Conservation (phyloP, 371 early-diverging fungal genomes). For the Rhizomucor miehei region DNA sequence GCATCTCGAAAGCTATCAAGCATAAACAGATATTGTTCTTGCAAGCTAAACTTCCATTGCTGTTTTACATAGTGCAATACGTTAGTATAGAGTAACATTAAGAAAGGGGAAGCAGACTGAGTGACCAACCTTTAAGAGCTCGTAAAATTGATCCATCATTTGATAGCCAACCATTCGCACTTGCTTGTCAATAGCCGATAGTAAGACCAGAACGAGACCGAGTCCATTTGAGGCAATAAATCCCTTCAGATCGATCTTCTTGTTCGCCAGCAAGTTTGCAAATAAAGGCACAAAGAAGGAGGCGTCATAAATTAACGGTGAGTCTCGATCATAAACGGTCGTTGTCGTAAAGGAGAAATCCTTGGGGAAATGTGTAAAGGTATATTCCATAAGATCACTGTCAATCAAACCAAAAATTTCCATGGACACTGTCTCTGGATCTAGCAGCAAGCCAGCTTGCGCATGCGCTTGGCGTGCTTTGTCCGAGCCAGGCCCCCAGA, state of each 20-base stretch:
- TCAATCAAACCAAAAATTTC: conserved; percentile 69
- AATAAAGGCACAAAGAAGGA: conserved; percentile 72
- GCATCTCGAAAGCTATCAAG: conserved; percentile 69
- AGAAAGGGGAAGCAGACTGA: neutral
- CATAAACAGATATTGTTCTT: conserved; percentile 60
- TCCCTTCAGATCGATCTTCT: conserved; percentile 55
- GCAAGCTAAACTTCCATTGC: conserved; percentile 57
- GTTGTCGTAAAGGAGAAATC: conserved; percentile 14
- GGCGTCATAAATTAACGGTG: conserved; percentile 55
- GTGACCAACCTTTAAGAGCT: conserved; percentile 47
- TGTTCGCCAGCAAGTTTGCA: conserved; percentile 55
- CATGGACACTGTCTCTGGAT: conserved; percentile 31
- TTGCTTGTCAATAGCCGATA: conserved; percentile 53
- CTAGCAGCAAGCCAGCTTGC: conserved; percentile 36
- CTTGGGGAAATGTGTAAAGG: conserved; percentile 57
- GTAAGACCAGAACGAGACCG: conserved; percentile 61
- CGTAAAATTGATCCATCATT: conserved; percentile 65
- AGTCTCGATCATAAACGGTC: conserved; percentile 18
- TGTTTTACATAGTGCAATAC: neutral
- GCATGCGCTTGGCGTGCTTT: conserved; percentile 39
- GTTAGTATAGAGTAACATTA: neutral
- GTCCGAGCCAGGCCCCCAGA: conserved; percentile 59
- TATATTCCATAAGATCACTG: conserved; percentile 60
- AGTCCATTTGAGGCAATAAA: conserved; percentile 71
- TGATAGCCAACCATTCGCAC: conserved; percentile 65